Evolutionary conservation across 805 yeast genomes (phyloP).

Genomic region (Pichia heedii): DNA sequence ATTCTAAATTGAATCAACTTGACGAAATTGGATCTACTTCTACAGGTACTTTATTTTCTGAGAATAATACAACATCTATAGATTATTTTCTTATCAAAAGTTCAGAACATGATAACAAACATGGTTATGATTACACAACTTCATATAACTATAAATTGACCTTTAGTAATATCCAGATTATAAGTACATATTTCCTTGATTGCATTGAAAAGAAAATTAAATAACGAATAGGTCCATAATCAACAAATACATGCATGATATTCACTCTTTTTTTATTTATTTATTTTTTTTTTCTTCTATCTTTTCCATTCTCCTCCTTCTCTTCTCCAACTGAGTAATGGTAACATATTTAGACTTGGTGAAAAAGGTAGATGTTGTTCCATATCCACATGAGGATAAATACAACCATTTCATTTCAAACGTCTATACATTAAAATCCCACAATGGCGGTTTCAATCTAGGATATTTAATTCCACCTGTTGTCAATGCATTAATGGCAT

Average conservation of each 20-base stretch:
- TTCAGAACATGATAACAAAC: slow-evolving; percentile 18
- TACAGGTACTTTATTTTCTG: slow-evolving; percentile 4
- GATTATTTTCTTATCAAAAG: slow-evolving; percentile 17
- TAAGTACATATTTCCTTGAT: slow-evolving; percentile 17
- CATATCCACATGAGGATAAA: slow-evolving; percentile 21
- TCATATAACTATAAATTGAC: slow-evolving; percentile 17
- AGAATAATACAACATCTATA: slow-evolving; percentile 5
- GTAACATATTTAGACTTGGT: slow-evolving; percentile 20
- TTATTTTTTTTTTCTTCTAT: too few relatives aligned
- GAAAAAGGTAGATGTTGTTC: slow-evolving; percentile 24
- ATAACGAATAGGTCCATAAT: too few relatives aligned
- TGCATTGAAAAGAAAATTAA: slow-evolving; percentile 1
- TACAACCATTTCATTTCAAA: slow-evolving; percentile 11
- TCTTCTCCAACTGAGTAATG: too few relatives aligned
- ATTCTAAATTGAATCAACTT: neutral
- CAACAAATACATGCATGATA: too few relatives aligned
- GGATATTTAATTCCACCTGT: slow-evolving; percentile 34
- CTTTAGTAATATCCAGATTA: slow-evolving; percentile 15
- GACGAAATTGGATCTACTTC: slow-evolving; percentile 1
- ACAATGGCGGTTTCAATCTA: slow-evolving; percentile 26
- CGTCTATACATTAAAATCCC: slow-evolving; percentile 29
- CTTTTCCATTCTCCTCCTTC: too few relatives aligned
- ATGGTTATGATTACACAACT: slow-evolving; percentile 22
- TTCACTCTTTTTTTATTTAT: too few relatives aligned
- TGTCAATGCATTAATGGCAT: slow-evolving; percentile 20